Evolutionary conservation across 371 early-diverging fungal species (phyloP).

Genomic region (Lichtheimia ornata): DNA sequence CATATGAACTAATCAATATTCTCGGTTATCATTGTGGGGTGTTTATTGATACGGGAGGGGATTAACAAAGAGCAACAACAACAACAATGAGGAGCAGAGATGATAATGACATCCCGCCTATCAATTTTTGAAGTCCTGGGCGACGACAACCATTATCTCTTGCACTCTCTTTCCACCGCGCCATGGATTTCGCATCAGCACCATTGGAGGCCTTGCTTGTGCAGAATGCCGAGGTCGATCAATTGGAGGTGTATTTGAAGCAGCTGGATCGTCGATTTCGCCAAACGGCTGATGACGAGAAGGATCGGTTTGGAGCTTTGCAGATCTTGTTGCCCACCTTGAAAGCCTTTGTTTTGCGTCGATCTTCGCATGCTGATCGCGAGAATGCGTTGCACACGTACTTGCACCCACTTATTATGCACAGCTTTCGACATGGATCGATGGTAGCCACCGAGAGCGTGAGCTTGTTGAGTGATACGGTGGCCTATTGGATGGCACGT

Average conservation of each 20-base stretch:
- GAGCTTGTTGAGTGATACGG: slow-evolving; percentile 23
- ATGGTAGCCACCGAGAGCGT: slow-evolving; percentile 46
- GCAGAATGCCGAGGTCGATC: slow-evolving; percentile 33
- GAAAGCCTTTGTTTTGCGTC: slow-evolving; percentile 33
- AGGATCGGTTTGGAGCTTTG: slow-evolving; percentile 41
- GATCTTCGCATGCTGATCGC: slow-evolving; percentile 18
- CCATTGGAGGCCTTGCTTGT: slow-evolving; percentile 40
- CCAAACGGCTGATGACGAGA: slow-evolving; percentile 30
- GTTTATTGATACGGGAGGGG: no score
- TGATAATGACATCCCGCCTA: no score
- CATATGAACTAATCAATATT: no score
- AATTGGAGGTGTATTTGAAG: slow-evolving; percentile 28
- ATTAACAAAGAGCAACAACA: no score
- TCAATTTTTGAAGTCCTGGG: no score
- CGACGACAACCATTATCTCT: no score
- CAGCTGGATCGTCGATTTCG: slow-evolving; percentile 37
- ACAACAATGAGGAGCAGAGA: no score
- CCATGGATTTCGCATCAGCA: slow-evolving; percentile 45
- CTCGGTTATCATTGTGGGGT: no score
- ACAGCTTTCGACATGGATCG: slow-evolving; percentile 37
- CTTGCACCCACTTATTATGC: slow-evolving; percentile 29
- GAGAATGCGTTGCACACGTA: slow-evolving; percentile 23
- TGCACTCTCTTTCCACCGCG: no score
- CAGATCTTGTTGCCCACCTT: slow-evolving; percentile 44
- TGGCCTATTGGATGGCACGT: slow-evolving; percentile 30